Conservation (phyloP, 192 early-diverging fungal species). For the Cetraspora pellucida region DNA sequence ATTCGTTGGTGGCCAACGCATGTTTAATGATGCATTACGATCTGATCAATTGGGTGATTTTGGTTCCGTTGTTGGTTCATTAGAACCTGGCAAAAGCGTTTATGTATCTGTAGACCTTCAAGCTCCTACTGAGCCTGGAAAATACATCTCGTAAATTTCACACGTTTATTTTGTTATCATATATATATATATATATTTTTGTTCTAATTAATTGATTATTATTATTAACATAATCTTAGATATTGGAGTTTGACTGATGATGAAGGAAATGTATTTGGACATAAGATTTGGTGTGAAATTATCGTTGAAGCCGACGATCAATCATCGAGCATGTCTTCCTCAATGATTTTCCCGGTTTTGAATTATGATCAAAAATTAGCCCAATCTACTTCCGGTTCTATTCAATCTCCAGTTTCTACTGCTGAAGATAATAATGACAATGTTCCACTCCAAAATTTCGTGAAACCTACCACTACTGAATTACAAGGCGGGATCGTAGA, state of each 20-base stretch:
- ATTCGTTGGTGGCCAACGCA: conserved; percentile 57
- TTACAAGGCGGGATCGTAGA: not conserved
- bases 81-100: conserved; percentile 54
- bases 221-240: not conserved
- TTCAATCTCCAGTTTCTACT: conserved; percentile 11
- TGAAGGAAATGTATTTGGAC: conserved; percentile 65
- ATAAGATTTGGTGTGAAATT: conserved; percentile 69
- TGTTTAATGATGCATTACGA: conserved; percentile 40
- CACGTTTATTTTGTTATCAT: too few species aligned
- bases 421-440: conserved; percentile 16
- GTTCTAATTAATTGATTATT: not conserved
- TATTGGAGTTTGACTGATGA: conserved; percentile 65
- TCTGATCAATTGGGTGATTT: conserved; percentile 16
- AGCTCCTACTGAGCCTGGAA: conserved; percentile 61
- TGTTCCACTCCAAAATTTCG: not conserved
- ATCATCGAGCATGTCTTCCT: conserved; percentile 42
- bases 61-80: conserved; percentile 46
- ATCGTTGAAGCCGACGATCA: conserved; percentile 53
- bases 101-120: conserved; percentile 66
- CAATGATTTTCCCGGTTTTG: conserved; percentile 50
- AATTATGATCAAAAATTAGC: conserved; percentile 38
- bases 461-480: not conserved
- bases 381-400: conserved; percentile 25
- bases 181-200: not conserved
- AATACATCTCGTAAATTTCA: conserved; percentile 51